Evolutionary conservation across 192 early-diverging fungal species (phyloP).

Genomic region (Coemansia sp.): DNA sequence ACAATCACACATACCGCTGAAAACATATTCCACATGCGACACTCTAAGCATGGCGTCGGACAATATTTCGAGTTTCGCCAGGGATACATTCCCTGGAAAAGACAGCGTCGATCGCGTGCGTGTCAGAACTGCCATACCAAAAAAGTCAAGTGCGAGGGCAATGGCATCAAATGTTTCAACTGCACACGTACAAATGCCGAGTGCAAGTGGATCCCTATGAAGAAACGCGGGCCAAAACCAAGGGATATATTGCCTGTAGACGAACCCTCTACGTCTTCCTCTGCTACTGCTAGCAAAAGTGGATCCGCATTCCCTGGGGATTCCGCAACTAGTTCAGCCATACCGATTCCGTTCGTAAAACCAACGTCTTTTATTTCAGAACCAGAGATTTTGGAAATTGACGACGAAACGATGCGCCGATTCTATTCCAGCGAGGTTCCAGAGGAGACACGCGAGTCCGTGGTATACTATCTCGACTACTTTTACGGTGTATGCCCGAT

Average conservation of each 20-base stretch:
- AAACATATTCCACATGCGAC: background rate
- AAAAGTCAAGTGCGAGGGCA: slow-evolving; percentile 41
- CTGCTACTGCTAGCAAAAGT: background rate
- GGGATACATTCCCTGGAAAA: slow-evolving; percentile 11
- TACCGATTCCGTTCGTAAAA: background rate
- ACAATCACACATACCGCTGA: background rate
- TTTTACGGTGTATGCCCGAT: slow-evolving; percentile 45
- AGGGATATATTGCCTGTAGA: slow-evolving; percentile 9
- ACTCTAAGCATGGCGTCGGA: background rate
- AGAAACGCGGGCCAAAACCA: slow-evolving; percentile 48
- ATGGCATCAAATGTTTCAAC: slow-evolving; percentile 25
- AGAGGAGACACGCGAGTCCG: slow-evolving; percentile 30
- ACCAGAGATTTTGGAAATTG: slow-evolving; percentile 1
- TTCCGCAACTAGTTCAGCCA: background rate
- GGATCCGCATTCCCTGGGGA: background rate
- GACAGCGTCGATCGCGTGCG: slow-evolving; percentile 38
- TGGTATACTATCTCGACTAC: slow-evolving; percentile 43
- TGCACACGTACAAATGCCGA: slow-evolving; percentile 28
- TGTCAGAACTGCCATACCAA: slow-evolving; percentile 45
- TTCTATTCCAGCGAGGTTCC: slow-evolving; percentile 42
- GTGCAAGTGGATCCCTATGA: slow-evolving; percentile 46
- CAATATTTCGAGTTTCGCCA: slow-evolving; percentile 1
- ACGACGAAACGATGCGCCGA: slow-evolving; percentile 20
- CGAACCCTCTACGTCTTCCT: background rate
- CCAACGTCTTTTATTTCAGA: background rate